Conservation (phyloP, 2,329 filamentous ascomycete species). For the Arthrobotrys conoides region DNA sequence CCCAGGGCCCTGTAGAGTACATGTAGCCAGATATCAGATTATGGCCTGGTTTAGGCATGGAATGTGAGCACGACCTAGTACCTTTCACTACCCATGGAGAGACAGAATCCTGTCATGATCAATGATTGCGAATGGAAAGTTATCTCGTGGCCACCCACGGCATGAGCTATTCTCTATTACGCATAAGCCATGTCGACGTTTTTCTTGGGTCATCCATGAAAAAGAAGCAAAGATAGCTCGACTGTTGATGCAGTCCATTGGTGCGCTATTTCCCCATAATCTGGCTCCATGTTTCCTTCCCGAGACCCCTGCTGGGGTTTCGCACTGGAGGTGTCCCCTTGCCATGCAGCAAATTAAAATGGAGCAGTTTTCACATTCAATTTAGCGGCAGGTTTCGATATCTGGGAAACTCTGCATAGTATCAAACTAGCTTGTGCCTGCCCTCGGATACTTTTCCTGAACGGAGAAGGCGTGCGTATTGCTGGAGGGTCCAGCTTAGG, state of each 20-base stretch:
- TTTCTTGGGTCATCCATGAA: slow-evolving; percentile 26
- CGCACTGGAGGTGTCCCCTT: slow-evolving; percentile 37
- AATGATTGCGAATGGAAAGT: slow-evolving; percentile 48
- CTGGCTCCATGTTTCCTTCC: slow-evolving; percentile 55
- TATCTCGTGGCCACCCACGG: slow-evolving; percentile 57
- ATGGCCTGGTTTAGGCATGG: background rate
- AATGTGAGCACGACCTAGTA: slow-evolving; percentile 26
- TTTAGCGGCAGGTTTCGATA: slow-evolving; percentile 36
- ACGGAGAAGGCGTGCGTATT: slow-evolving; percentile 52
- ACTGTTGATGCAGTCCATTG: slow-evolving; percentile 42
- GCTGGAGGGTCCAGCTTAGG: slow-evolving; percentile 43
- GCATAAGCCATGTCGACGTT: slow-evolving; percentile 24
- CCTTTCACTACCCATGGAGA: slow-evolving; percentile 62
- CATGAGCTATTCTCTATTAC: slow-evolving; percentile 43
- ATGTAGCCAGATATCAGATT: slow-evolving; percentile 5
- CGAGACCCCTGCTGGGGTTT: slow-evolving; percentile 47
- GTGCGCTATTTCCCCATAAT: slow-evolving; percentile 59
- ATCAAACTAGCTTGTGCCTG: slow-evolving; percentile 31
- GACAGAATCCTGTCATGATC: slow-evolving; percentile 40
- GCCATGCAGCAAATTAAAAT: slow-evolving; percentile 44
- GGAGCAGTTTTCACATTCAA: slow-evolving; percentile 54
- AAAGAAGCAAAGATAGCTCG: slow-evolving; percentile 35
- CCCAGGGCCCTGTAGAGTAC: slow-evolving; percentile 1
- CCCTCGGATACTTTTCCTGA: slow-evolving; percentile 61
- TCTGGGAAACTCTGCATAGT: slow-evolving; percentile 8